Evolutionary conservation across 192 early-diverging fungal species (phyloP), one percentile per base, ranked within the genome.

Genomic region (Lobosporangium transversale): DNA sequence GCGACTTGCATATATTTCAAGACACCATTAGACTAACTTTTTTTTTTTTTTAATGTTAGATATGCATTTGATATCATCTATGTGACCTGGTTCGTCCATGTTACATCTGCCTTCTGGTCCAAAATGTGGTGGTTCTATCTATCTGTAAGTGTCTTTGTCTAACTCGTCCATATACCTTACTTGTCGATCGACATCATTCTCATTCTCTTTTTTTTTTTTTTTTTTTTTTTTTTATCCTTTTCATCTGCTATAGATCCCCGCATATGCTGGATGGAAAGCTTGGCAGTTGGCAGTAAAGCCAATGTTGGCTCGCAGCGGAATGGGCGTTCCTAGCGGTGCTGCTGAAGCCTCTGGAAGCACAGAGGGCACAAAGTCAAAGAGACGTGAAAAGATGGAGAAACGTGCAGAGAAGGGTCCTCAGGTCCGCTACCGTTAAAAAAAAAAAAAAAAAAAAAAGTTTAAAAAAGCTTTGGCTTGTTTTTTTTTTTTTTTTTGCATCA

Each of bases 21-120:
- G n/a, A n/a, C n/a, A n/a, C n/a, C n/a, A n/a, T n/a, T n/a, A n/a
- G n/a, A n/a, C 31, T 47, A 20, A 53, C 48, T 69, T 43, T 40
- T 65, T 10, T 68, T 49, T 58, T 42, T 29, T 0, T 78, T 71
- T 36, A 40, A 81, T 43, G 52, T 6, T 83, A 91, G 90, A 32
- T 94, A 94, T 58, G 89, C 90, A 78, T 95, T 94, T 70, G 94
- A 95, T 58, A 87, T 93, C 49, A 91, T 95, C 52, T 95, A 95
- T 52, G 83, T 95, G 32, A 89, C 91, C 20, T 94, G 92, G 92
- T 86, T 89, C 57, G 90, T 90, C 33, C 90, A 92, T 70, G 66
- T 89, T 35, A 79, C 80, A 9, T 88, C 88, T 24, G 87, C 87
- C 21, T 80, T 89, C 24, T 90, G 84, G 48, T 68, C 71, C 42